A percentile compares a stretch with the other conserved stretches of the same genome.
These are phyloP conservation scores for Vicia faba DNA, from an alignment of 306 rosid species.

Conservation along the genomic window DNA sequence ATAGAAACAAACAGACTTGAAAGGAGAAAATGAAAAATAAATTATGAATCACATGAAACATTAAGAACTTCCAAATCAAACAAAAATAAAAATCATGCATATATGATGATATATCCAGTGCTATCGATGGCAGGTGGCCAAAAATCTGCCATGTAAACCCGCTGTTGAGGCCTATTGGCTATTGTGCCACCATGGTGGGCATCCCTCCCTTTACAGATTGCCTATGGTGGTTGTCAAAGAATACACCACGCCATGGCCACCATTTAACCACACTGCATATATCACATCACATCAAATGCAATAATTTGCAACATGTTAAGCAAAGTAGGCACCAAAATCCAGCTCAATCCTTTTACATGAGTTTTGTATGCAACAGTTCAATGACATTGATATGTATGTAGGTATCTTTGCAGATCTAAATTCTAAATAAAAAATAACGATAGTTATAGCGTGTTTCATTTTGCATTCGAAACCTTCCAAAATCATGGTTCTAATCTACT, in stretches of 20 bases:
- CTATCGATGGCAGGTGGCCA: neutral
- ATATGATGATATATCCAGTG: neutral
- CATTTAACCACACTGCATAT: neutral
- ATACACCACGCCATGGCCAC: neutral
- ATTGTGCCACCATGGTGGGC: neutral
- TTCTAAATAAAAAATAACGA: constrained; percentile 15
- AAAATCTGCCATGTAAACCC: neutral
- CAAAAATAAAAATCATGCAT: constrained; percentile 3
- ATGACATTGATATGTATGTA: constrained; percentile 13
- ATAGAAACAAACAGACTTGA: constrained; percentile 3
- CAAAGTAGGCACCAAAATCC: constrained; percentile 28
- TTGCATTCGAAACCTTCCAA: neutral
- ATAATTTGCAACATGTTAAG: neutral
- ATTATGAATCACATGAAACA: constrained; percentile 19
- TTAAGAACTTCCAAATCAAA: constrained; percentile 25
- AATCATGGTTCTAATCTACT: constrained; percentile 8
- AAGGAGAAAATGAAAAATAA: constrained; percentile 20
- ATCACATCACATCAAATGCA: constrained; percentile 19
- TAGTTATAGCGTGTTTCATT: neutral
- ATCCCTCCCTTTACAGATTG: neutral
- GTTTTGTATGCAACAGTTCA: constrained; percentile 24
- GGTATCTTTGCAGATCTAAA: constrained; percentile 8
- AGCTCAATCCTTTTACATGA: constrained; percentile 23
- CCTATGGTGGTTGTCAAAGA: neutral
- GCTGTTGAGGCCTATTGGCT: neutral